These are phyloP conservation scores for Elaeis guineensis DNA, from an alignment of 176 grass and related monocot genomes.

Conservation along the genomic window DNA sequence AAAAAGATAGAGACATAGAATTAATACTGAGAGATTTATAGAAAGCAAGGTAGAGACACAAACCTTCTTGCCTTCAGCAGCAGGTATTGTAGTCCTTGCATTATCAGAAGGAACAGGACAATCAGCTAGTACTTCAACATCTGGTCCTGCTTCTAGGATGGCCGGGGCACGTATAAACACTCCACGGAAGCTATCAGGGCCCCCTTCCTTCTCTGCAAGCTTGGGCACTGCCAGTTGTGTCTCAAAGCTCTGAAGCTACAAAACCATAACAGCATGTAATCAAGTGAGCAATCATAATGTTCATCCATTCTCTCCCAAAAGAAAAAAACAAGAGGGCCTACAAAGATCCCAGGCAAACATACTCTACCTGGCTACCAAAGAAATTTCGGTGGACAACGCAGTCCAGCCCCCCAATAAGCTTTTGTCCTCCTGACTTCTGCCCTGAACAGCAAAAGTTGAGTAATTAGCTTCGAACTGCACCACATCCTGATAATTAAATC, in stretches of 20 bases:
- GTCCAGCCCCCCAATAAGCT: slow-evolving; percentile 85
- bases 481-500: background rate
- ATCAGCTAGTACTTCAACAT: slow-evolving; percentile 80
- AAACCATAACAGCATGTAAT: slow-evolving; percentile 16
- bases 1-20: no score
- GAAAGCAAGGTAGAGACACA: background rate
- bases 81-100: slow-evolving; percentile 26
- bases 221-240: slow-evolving; percentile 66
- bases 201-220: slow-evolving; percentile 76
- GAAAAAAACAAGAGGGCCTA: background rate
- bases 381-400: slow-evolving; percentile 89
- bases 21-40: no score
- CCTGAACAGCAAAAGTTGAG: slow-evolving; percentile 27
- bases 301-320: background rate
- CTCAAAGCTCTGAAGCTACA: slow-evolving; percentile 94
- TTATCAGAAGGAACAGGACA: slow-evolving; percentile 53
- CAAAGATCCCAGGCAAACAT: background rate
- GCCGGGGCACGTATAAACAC: slow-evolving; percentile 94
- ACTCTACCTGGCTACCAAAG: slow-evolving; percentile 82
- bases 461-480: background rate
- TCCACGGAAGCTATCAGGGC: slow-evolving; percentile 47
- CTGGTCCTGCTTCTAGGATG: slow-evolving; percentile 70
- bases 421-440: slow-evolving; percentile 76
- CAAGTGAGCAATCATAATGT: background rate
- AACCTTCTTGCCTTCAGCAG: slow-evolving; percentile 49